Base-by-base conservation (phyloP, 1,139 yeast genomes). In the Fermentozyma sake region DNA sequence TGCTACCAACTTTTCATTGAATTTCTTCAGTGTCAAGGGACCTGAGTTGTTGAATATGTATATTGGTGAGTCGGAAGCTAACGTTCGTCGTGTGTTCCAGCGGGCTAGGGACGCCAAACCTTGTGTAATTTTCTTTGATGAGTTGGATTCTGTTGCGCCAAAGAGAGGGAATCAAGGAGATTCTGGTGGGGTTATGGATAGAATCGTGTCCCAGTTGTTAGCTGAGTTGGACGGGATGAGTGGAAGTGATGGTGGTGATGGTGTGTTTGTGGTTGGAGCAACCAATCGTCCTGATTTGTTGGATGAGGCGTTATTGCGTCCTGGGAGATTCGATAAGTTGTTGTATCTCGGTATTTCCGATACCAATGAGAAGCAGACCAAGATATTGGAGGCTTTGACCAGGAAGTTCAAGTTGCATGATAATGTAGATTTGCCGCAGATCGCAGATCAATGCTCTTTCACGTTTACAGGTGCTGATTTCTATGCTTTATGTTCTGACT, bases 211-310 rank as follows among this genome's bases (percentile, higher is more conserved):
- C 0, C 98, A 91, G 54, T 63, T 91, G 27, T 65, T 91, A 27
- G 96, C 97, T 0, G 98, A 91, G 52, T 64, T 91, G 26, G 98
- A 91, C 50, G 97, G 97, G 20, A 89, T 89, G 96, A 81, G 93
- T 48, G 77, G 82, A 5, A 76, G 73, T 22, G 65, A 59, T 16
- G 56, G 58, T 13, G 91, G 94, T 7, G 96, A 87, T 36, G 97
- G 96, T 6, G 95, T 91, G 1, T 91, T 91, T 54, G 96, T 89
- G 8, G 95, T 91, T 25, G 97, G 97, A 9, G 98, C 98, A 6
- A 91, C 97, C 0, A 91, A 91, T 46, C 70, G 97, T 46, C 98
- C 98, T 0, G 97, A 91, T 61, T 63, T 91, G 36, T 64, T 91
- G 26, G 98, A 91, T 50, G 96, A 89, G 50, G 97, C 97, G 0